Evolutionary conservation across 495 filamentous ascomycete species (phyloP).

Genomic region (Penicillium angulare): DNA sequence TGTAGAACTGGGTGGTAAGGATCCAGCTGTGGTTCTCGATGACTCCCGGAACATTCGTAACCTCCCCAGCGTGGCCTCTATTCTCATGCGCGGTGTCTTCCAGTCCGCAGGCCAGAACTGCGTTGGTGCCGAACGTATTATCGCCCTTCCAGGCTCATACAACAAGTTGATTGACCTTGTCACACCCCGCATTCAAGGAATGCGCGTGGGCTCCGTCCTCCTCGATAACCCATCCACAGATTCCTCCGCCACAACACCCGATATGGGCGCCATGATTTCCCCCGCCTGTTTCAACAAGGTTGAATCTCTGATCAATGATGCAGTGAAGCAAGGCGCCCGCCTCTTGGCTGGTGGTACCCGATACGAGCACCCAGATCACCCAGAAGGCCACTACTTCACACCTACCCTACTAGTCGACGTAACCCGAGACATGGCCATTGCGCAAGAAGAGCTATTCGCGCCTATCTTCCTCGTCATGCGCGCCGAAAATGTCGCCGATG

Average conservation of each 20-base stretch:
- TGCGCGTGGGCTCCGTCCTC: slow-evolving; percentile 69
- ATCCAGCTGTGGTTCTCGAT: slow-evolving; percentile 89
- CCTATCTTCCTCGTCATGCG: slow-evolving; percentile 84
- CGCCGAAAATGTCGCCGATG: slow-evolving; percentile 56
- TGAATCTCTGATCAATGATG: slow-evolving; percentile 70
- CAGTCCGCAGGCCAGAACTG: slow-evolving; percentile 98
- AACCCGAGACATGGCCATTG: slow-evolving; percentile 72
- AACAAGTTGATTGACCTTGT: slow-evolving; percentile 67
- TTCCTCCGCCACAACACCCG: slow-evolving; percentile 37
- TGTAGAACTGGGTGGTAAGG: slow-evolving; percentile 93
- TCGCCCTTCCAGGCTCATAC: slow-evolving; percentile 75
- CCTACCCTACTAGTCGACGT: slow-evolving; percentile 91
- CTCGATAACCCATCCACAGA: slow-evolving; percentile 43
- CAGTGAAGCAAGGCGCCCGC: slow-evolving; percentile 71
- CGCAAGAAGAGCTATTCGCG: slow-evolving; percentile 87
- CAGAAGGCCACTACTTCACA: slow-evolving; percentile 82
- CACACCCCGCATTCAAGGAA: slow-evolving; percentile 62
- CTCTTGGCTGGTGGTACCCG: slow-evolving; percentile 81
- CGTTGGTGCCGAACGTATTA: slow-evolving; percentile 91
- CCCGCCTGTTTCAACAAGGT: slow-evolving; percentile 64
- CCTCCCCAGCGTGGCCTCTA: slow-evolving; percentile 67
- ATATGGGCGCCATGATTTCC: slow-evolving; percentile 91
- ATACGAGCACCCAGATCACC: slow-evolving; percentile 64
- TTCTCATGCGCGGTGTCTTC: slow-evolving; percentile 88
- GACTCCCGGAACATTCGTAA: slow-evolving; percentile 58